Evolutionary conservation across 2,329 filamentous ascomycete genomes (phyloP), one percentile per base, ranked within the genome.

Genomic region (Talaromyces sp.): DNA sequence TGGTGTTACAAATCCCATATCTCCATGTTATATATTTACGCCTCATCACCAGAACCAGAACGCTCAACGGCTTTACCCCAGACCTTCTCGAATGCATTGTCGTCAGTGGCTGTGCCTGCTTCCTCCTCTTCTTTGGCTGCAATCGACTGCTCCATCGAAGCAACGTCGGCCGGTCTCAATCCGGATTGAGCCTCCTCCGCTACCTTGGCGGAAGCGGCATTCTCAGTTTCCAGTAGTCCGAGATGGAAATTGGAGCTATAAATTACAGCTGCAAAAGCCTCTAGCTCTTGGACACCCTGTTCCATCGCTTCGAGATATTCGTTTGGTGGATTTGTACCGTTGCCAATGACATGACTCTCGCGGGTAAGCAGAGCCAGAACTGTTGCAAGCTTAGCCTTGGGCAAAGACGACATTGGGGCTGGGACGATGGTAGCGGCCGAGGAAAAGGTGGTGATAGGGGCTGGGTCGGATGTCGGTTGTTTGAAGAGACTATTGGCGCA

Each of bases 321-420:
- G 63, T 81, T 81, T 1, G 77, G 77, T 14, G 77, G 71, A 40
- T 74, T 75, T 5, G 72, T 69, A 68, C 91, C 91, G 70, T 89
- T 88, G 59, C 93, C 93, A 68, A 99, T 96, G 60, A 82, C 84
- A 75, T 96, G 93, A 5, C 93, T 93, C 79, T 99, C 93, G 68
- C 92, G 86, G 42, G 92, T 95, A 69, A 98, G 85, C 5, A 96
- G 89, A 2, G 93, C 96, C 39, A 99, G 82, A 60, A 96, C 88
- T 76, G 91, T 96, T 54, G 95, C 95, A 44, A 99, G 84, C 77
- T 93, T 93, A 42, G 88, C 82, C 69, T 83, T 85, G 39, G 77
- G 77, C 60, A 81, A 79, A 1, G 72, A 68, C 40, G 71, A 67
- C 39, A 58, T 64, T 11, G 63, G 61, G 16, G 67, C 61, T 11